Conservation (phyloP, 225 moss, liverwort and hornwort genomes). For the Physcomitrium patens region DNA sequence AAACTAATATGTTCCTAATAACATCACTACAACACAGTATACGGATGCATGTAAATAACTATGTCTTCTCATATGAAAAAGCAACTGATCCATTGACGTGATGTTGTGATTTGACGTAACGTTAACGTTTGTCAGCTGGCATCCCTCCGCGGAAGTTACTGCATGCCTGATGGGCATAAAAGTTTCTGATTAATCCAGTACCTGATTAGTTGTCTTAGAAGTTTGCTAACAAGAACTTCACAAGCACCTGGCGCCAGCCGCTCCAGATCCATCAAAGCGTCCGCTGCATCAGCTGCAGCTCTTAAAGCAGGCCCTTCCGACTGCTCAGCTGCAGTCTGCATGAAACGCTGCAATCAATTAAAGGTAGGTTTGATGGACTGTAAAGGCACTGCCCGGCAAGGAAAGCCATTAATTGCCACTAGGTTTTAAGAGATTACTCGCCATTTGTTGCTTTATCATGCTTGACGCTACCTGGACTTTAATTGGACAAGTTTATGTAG, state of each 20-base stretch:
- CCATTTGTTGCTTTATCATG: too few relatives aligned
- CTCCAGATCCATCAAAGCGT: slow-evolving; percentile 97
- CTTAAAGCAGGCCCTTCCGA: slow-evolving; percentile 95
- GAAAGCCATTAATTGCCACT: too few relatives aligned
- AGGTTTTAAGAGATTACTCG: too few relatives aligned
- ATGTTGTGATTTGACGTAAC: background rate
- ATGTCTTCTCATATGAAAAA: background rate
- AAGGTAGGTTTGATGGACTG: slow-evolving; percentile 1
- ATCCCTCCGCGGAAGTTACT: too few relatives aligned
- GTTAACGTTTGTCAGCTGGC: background rate
- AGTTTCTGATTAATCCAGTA: slow-evolving; percentile 31
- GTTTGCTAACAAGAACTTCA: slow-evolving; percentile 94
- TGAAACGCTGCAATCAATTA: slow-evolving; percentile 32
- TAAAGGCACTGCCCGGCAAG: background rate
- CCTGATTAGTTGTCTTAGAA: slow-evolving; percentile 88
- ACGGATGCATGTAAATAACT: background rate
- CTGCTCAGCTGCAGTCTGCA: slow-evolving; percentile 96
- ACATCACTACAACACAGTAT: background rate
- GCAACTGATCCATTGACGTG: background rate
- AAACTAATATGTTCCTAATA: background rate
- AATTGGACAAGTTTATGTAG: too few relatives aligned
- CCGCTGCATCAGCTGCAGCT: slow-evolving; percentile 97
- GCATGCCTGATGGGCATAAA: slow-evolving; percentile 6
- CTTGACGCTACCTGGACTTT: too few relatives aligned
- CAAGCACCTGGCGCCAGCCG: slow-evolving; percentile 97